A percentile compares a stretch with the other conserved stretches of the same genome.
phyloP scores from a whole-genome alignment of 805 yeast genomes.

The Pichia exigua region DNA sequence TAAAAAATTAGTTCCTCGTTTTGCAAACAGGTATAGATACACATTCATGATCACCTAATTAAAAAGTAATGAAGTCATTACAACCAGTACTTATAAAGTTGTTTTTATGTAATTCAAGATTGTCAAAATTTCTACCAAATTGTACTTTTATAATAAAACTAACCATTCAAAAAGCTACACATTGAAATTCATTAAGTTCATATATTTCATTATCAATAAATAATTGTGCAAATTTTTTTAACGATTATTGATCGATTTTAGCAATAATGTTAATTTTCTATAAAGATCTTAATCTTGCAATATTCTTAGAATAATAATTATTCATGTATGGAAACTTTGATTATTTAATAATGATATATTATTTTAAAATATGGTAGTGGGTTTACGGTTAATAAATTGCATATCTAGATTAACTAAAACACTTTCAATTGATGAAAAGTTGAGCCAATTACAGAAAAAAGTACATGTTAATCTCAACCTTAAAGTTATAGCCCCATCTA shows the following conservation, averaged over 20 bases:
- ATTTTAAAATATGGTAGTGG: not conserved
- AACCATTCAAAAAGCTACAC: not conserved
- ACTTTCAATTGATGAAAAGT: not conserved
- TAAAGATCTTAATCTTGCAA: not conserved
- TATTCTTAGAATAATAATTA: not conserved
- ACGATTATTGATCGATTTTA: not conserved
- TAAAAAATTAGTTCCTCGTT: not conserved
- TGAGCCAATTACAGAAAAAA: not conserved
- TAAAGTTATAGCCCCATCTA: not conserved
- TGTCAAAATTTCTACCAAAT: not conserved
- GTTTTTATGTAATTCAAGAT: not conserved
- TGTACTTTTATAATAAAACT: not conserved
- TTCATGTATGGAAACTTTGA: not conserved
- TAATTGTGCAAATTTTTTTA: not conserved
- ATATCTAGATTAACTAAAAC: not conserved
- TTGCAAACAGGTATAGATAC: not conserved
- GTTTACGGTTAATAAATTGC: not conserved
- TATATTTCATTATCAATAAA: too few species aligned
- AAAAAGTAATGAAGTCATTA: not conserved
- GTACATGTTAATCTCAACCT: not conserved
- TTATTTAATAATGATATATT: not conserved
- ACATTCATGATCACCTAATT: not conserved
- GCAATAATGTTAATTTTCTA: not conserved
- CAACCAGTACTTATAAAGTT: not conserved
- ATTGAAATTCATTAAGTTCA: not conserved